Conservation (phyloP, 306 rosid species). For the Malus sylvestris region DNA sequence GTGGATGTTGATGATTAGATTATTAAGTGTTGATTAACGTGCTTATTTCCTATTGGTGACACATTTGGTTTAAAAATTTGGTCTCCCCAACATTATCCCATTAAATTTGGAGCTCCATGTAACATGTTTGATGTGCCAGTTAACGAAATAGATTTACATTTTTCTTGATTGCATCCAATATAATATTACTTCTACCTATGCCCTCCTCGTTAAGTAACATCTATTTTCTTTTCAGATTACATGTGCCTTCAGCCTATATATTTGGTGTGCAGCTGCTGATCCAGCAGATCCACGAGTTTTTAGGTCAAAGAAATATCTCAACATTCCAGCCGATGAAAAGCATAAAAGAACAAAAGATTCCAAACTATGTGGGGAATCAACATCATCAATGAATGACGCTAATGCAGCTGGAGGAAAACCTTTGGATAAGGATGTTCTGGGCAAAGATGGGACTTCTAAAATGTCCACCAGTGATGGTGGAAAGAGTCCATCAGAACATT, state of each 20-base stretch:
- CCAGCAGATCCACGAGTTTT: constrained; percentile 96
- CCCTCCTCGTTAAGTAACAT: constrained; percentile 1
- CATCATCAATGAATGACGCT: constrained; percentile 54
- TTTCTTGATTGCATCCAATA: not conserved
- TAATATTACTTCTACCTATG: not conserved
- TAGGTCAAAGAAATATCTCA: constrained; percentile 76
- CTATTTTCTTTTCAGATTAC: constrained; percentile 57
- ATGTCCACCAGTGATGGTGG: constrained; percentile 26
- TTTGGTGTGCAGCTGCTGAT: constrained; percentile 98
- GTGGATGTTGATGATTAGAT: too few relatives aligned
- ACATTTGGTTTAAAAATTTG: too few relatives aligned
- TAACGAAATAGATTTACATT: not conserved
- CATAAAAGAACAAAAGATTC: constrained; percentile 39
- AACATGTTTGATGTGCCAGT: not conserved
- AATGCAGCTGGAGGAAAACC: constrained; percentile 53
- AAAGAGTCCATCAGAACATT: constrained; percentile 24
- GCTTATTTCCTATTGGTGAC: too few relatives aligned
- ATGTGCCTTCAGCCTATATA: constrained; percentile 77
- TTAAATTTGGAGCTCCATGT: not conserved
- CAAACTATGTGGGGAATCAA: constrained; percentile 62
- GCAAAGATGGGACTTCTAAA: constrained; percentile 45
- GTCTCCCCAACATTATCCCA: too few relatives aligned
- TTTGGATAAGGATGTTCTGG: constrained; percentile 40
- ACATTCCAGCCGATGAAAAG: constrained; percentile 50
- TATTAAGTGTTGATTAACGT: too few relatives aligned